Conservation (phyloP, 352 stramenopile species). For the Pythium chondricola region DNA sequence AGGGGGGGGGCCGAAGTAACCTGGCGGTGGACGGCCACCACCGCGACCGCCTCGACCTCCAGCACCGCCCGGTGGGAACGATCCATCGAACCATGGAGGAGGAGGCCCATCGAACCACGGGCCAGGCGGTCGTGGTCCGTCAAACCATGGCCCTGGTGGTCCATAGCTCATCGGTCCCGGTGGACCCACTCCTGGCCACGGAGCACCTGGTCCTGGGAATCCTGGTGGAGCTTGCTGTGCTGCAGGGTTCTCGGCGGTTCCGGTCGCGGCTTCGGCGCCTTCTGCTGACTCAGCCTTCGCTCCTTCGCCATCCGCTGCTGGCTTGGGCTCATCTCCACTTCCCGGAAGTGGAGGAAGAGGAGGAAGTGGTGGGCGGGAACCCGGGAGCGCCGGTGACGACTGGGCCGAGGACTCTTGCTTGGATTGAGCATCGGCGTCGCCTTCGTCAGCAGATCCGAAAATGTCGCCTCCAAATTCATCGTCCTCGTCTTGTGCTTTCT, state of each 20-base stretch:
- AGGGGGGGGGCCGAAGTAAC: conserved; percentile 59
- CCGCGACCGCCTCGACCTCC: conserved; percentile 32
- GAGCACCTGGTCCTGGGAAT: conserved; percentile 10
- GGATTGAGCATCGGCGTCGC: conserved; percentile 24
- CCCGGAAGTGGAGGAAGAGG: conserved; percentile 26
- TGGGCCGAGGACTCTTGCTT: conserved; percentile 22
- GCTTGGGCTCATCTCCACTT: conserved; percentile 12
- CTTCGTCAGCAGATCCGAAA: conserved; percentile 63
- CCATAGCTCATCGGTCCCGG: conserved; percentile 45
- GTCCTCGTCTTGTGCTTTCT: conserved; percentile 60
- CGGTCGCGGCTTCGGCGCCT: conserved; percentile 7
- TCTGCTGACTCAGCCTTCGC: neutral
- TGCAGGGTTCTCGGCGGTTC: conserved; percentile 5
- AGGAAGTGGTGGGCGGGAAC: conserved; percentile 19
- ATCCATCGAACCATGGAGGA: conserved; percentile 76
- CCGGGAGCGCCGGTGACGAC: conserved; percentile 9
- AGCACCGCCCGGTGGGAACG: conserved; percentile 47
- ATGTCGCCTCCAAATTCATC: conserved; percentile 85
- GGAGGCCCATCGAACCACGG: no score
- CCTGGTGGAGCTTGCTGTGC: conserved; percentile 2
- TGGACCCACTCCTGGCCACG: conserved; percentile 27
- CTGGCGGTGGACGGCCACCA: conserved; percentile 44
- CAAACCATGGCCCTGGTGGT: conserved; percentile 52
- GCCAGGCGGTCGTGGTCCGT: no score
- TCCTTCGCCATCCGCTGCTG: conserved; percentile 13